Conservation (phyloP, 2,329 filamentous ascomycete species). For the Colletotrichum endophyticum region DNA sequence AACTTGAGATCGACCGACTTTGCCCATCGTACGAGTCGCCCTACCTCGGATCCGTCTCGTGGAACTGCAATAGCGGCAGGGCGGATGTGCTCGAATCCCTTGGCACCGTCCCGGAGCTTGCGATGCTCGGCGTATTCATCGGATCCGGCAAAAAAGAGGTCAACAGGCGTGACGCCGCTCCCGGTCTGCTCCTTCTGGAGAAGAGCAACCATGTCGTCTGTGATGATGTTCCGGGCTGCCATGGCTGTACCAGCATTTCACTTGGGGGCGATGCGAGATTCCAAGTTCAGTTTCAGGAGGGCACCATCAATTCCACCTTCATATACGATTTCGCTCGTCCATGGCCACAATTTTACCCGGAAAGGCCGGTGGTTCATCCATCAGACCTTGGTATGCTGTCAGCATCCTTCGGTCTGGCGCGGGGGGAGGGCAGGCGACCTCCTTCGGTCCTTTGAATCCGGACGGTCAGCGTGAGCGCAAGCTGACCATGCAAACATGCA, state of each 20-base stretch:
- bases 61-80: neutral
- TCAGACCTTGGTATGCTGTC: neutral
- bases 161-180: neutral
- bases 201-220: neutral
- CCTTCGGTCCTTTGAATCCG: neutral
- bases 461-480: neutral
- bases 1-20: neutral
- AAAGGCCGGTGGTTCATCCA: neutral
- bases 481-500: neutral
- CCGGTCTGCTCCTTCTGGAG: neutral
- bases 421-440: neutral
- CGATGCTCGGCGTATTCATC: neutral
- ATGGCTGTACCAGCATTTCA: neutral
- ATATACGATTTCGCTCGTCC: neutral
- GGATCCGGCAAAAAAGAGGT: neutral
- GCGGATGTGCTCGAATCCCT: neutral
- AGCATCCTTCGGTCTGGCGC: neutral
- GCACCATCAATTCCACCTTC: neutral
- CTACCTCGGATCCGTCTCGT: neutral
- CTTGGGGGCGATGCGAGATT: neutral
- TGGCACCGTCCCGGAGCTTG: neutral
- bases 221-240: neutral
- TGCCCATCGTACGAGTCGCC: neutral
- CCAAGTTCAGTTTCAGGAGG: neutral
- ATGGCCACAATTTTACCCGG: neutral